phyloP scores from a whole-genome alignment of 177 flowering plant genomes.

The Telopea speciosissima region DNA sequence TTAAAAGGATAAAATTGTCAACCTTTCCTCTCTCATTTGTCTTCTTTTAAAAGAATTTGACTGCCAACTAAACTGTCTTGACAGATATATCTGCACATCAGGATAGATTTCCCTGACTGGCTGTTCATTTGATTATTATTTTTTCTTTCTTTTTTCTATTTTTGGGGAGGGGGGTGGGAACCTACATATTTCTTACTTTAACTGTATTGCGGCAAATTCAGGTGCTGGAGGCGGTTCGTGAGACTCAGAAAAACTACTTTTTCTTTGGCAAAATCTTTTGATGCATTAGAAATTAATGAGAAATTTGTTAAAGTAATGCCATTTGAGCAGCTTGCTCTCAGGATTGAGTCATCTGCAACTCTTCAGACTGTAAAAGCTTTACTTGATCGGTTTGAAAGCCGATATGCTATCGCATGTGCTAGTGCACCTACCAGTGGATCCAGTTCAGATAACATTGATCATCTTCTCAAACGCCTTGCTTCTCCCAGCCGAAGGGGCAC shows the following conservation, averaged over 20 bases:
- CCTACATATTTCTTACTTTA: not conserved
- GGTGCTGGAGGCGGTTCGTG: conserved; percentile 82
- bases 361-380: conserved; percentile 63
- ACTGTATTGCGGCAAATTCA: conserved; percentile 15
- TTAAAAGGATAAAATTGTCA: no score
- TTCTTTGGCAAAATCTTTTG: conserved; percentile 54
- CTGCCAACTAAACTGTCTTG: no score
- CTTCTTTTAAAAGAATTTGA: not conserved
- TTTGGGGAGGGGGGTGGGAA: no score
- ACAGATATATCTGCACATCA: no score
- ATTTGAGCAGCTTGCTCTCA: conserved; percentile 84
- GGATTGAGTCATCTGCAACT: conserved; percentile 63
- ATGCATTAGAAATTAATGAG: conserved; percentile 52
- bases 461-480: conserved; percentile 79
- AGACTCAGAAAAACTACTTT: conserved; percentile 58
- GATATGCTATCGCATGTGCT: conserved; percentile 36
- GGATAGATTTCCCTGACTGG: no score
- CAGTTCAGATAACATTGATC: conserved; percentile 57
- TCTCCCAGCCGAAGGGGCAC: conserved; percentile 52
- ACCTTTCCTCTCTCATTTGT: not conserved
- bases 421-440: conserved; percentile 19
- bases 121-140: no score
- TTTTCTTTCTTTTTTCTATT: no score
- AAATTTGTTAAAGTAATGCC: conserved; percentile 60
- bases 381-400: conserved; percentile 80